A percentile compares a stretch with the other conserved stretches of the same genome.
These are phyloP conservation scores for Torulaspora microellipsoides DNA, from an alignment of 805 yeast genomes.

Conservation along the genomic window DNA sequence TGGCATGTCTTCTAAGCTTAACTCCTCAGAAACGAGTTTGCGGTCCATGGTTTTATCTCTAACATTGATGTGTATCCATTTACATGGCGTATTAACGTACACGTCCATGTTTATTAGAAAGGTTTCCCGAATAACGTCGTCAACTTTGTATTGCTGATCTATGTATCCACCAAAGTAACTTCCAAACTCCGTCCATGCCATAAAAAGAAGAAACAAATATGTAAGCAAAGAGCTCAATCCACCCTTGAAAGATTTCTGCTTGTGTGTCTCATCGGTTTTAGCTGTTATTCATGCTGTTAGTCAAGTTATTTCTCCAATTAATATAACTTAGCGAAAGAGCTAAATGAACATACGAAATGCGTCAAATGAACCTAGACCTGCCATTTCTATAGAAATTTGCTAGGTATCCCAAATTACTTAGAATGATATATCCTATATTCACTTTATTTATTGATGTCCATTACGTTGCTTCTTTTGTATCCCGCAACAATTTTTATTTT, in stretches of 20 bases:
- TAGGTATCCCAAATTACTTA: too few species aligned
- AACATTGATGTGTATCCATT: constrained; percentile 66
- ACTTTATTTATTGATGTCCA: too few species aligned
- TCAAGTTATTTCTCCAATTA: background rate
- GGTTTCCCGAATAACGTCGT: constrained; percentile 49
- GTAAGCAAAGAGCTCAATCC: constrained; percentile 67
- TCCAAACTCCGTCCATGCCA: constrained; percentile 82
- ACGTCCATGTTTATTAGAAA: constrained; percentile 74
- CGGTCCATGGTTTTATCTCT: constrained; percentile 75
- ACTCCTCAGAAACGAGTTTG: constrained; percentile 68
- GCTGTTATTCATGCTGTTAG: constrained; percentile 37
- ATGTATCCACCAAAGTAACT: constrained; percentile 77
- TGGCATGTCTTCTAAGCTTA: constrained; percentile 62
- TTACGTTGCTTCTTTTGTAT: too few species aligned
- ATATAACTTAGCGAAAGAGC: background rate
- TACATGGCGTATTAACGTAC: constrained; percentile 80
- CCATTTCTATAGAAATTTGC: constrained; percentile 17
- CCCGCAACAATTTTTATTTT: too few species aligned
- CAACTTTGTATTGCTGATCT: constrained; percentile 75
- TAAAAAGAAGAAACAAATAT: constrained; percentile 54
- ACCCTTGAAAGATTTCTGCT: constrained; percentile 72
- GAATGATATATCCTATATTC: too few species aligned
- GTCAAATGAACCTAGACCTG: constrained; percentile 53
- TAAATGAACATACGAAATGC: constrained; percentile 54
- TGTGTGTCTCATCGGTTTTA: constrained; percentile 63